Conservation (phyloP, 1,139 yeast genomes). For the Candida tunisiensis region DNA sequence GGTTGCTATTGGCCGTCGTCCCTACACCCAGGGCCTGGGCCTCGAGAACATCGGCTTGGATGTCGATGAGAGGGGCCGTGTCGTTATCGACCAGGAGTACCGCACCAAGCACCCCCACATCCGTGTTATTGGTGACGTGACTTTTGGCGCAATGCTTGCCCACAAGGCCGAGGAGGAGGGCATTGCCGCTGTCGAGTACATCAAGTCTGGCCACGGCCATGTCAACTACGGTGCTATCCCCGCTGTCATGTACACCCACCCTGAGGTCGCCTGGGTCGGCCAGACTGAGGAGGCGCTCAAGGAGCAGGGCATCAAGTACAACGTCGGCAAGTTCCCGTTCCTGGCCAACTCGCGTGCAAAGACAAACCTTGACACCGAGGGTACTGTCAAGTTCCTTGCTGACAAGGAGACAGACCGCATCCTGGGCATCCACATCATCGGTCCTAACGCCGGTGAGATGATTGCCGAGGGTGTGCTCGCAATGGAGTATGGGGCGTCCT, state of each 20-base stretch:
- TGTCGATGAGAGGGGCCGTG: constrained; percentile 78
- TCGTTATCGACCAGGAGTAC: constrained; percentile 87
- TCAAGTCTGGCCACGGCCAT: constrained; percentile 90
- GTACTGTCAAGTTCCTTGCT: constrained; percentile 87
- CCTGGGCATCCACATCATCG: constrained; percentile 92
- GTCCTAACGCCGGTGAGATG: constrained; percentile 99
- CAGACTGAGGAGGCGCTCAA: constrained; percentile 90
- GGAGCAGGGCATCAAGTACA: constrained; percentile 83
- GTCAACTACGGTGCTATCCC: constrained; percentile 98
- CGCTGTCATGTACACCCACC: constrained; percentile 96
- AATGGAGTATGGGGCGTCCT: constrained; percentile 94
- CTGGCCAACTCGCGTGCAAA: constrained; percentile 99
- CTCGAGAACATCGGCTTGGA: constrained; percentile 84
- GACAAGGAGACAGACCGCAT: constrained; percentile 97
- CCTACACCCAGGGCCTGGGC: constrained; percentile 80
- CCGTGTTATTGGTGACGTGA: constrained; percentile 95
- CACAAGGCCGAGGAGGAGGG: constrained; percentile 99
- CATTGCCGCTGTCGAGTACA: constrained; percentile 92
- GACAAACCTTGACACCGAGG: constrained; percentile 94
- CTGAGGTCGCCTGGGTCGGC: constrained; percentile 99
- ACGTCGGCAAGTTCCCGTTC: constrained; percentile 96
- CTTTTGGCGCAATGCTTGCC: constrained; percentile 98
- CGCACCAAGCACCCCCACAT: constrained; percentile 86
- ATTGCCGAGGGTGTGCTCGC: constrained; percentile 98
- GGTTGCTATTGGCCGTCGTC: constrained; percentile 99